These are phyloP conservation scores for Verticillium longisporum DNA, from an alignment of 2,329 filamentous ascomycete genomes.

Conservation along the genomic window DNA sequence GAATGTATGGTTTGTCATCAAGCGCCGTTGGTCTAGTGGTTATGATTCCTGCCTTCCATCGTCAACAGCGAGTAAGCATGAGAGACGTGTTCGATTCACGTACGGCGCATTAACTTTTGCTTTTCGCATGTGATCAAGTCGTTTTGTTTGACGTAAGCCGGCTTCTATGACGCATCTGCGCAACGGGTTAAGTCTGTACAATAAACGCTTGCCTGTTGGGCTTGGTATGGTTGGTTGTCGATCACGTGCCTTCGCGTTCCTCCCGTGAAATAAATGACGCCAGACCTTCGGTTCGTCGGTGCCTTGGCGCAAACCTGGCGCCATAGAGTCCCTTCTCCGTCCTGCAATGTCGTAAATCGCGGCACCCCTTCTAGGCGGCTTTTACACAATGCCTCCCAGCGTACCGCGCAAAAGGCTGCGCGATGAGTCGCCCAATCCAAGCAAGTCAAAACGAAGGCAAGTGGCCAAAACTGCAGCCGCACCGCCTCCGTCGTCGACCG, in stretches of 20 bases:
- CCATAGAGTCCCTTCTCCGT: background rate
- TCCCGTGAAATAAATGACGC: slow-evolving; percentile 20
- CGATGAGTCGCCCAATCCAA: slow-evolving; percentile 19
- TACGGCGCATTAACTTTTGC: background rate
- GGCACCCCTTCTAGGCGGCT: background rate
- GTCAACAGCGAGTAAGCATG: background rate
- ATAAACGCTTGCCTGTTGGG: background rate
- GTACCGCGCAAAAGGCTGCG: slow-evolving; percentile 61
- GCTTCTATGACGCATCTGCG: background rate
- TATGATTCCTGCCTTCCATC: background rate
- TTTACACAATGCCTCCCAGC: slow-evolving; percentile 54
- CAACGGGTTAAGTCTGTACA: background rate
- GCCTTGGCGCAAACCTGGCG: background rate
- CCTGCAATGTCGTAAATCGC: background rate
- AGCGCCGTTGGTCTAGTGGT: background rate
- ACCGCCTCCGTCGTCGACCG: slow-evolving; percentile 7
- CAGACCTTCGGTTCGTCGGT: background rate
- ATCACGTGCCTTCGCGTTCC: slow-evolving; percentile 22
- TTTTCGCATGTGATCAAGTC: background rate
- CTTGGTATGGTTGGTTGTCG: background rate
- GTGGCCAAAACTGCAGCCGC: background rate
- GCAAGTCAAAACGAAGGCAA: slow-evolving; percentile 13
- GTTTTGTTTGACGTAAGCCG: too few species aligned
- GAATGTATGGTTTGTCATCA: background rate
- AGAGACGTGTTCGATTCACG: background rate